A percentile compares a stretch with the other conserved stretches of the same genome.
These are phyloP conservation scores for Tanacetum coccineum DNA, from an alignment of 129 eudicot species.

Conservation along the genomic window DNA sequence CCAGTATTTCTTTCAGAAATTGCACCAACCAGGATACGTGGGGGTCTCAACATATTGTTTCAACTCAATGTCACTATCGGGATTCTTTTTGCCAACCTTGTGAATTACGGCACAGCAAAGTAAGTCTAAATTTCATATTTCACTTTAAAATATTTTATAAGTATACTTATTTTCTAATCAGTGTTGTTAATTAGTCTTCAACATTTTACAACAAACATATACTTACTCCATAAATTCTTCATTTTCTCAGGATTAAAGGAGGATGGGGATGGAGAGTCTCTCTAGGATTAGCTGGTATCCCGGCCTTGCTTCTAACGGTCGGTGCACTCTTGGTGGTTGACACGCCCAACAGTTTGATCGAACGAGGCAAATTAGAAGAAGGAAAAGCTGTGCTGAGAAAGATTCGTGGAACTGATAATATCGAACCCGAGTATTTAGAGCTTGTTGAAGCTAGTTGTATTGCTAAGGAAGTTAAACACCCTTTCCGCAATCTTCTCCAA, in stretches of 20 bases:
- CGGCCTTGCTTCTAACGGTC: constrained; percentile 60
- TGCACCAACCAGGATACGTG: constrained; percentile 93
- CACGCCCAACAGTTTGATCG: constrained; percentile 92
- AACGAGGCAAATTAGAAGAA: constrained; percentile 80
- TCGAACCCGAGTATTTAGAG: constrained; percentile 85
- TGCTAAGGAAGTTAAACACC: constrained; percentile 77
- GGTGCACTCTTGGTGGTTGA: constrained; percentile 83
- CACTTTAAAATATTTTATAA: background rate
- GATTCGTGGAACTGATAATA: constrained; percentile 74
- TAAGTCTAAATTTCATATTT: constrained; percentile 24
- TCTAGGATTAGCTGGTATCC: constrained; percentile 85
- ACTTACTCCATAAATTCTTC: background rate
- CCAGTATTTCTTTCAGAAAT: constrained; percentile 92
- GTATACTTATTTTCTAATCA: background rate
- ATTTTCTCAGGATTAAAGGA: constrained; percentile 50
- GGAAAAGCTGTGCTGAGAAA: constrained; percentile 72
- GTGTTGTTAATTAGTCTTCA: background rate
- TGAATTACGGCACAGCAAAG: constrained; percentile 81
- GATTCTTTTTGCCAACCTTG: constrained; percentile 86
- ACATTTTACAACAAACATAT: background rate
- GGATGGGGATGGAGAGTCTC: constrained; percentile 99
- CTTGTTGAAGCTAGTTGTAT: constrained; percentile 77
- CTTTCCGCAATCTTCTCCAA: constrained; percentile 78
- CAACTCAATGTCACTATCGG: constrained; percentile 92
- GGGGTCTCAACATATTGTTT: constrained; percentile 85